A percentile compares a stretch with the other conserved stretches of the same genome.
Conservation (phyloP, 23 red algal species). For the Cyanidiococcus yangmingshanensis region DNA sequence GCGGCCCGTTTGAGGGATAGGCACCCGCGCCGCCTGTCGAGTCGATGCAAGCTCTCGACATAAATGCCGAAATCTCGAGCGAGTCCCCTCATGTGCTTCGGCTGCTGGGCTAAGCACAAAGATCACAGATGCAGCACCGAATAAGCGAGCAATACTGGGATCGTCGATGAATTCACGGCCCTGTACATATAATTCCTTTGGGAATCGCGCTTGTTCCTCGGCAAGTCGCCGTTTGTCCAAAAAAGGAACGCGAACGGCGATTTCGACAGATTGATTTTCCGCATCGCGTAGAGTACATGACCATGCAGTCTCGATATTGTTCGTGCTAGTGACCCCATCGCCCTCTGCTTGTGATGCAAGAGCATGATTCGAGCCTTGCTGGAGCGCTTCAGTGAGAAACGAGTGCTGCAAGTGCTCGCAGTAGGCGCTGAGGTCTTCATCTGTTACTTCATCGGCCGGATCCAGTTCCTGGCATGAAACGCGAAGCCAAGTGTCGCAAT, state of each 20-base stretch:
- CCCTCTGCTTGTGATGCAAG: background rate
- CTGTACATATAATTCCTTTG: background rate
- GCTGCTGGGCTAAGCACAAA: background rate
- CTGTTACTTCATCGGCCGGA: slow-evolving; percentile 4
- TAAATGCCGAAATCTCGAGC: background rate
- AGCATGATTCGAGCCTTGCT: background rate
- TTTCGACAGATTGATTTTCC: background rate
- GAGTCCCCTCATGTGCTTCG: background rate
- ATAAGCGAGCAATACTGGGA: background rate
- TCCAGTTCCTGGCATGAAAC: background rate
- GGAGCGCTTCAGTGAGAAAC: background rate
- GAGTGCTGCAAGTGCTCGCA: background rate
- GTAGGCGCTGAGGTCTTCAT: background rate
- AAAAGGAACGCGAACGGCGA: background rate
- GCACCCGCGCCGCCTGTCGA: background rate
- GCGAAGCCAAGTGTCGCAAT: slow-evolving; percentile 5
- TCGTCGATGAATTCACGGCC: background rate
- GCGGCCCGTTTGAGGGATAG: background rate
- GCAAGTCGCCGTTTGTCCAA: background rate
- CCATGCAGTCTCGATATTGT: background rate
- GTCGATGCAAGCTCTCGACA: background rate
- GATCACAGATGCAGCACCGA: slow-evolving; percentile 2
- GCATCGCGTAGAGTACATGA: background rate
- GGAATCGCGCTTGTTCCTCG: slow-evolving; percentile 1
- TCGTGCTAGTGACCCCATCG: background rate